Conservation (phyloP, 345 rosid species). For the Clausena lansium region DNA sequence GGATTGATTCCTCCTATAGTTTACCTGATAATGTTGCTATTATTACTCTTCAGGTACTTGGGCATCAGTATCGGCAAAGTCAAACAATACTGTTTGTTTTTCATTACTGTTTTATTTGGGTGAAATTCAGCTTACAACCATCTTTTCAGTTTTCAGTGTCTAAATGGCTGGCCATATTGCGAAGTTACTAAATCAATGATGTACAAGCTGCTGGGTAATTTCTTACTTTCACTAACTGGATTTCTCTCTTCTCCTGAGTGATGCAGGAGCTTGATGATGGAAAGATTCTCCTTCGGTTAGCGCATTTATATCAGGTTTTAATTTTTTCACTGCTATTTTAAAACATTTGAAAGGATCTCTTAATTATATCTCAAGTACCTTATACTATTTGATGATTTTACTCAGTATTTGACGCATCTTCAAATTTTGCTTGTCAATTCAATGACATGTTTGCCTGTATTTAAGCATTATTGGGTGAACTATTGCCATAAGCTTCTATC, state of each 20-base stretch:
- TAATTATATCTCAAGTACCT: not conserved
- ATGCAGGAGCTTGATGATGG: constrained; percentile 79
- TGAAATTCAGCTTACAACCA: not conserved
- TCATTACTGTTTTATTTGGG: not conserved
- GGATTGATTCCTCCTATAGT: constrained; percentile 69
- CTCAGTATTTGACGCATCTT: not conserved
- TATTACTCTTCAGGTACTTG: constrained; percentile 71
- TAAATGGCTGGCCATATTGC: not conserved
- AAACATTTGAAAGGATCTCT: not conserved
- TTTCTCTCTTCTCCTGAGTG: not conserved
- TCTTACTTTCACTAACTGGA: constrained; percentile 8
- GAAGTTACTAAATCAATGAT: not conserved
- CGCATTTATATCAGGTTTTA: constrained; percentile 86
- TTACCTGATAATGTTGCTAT: constrained; percentile 84
- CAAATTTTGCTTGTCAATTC: not conserved
- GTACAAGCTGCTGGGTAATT: constrained; percentile 1
- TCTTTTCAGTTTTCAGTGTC: not conserved
- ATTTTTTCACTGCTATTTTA: constrained; percentile 4
- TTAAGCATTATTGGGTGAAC: not conserved
- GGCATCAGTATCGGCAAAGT: not conserved
- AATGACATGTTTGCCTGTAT: not conserved
- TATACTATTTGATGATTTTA: not conserved
- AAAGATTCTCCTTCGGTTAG: constrained; percentile 75
- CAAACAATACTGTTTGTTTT: not conserved
- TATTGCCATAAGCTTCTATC: not conserved